phyloP scores from a whole-genome alignment of 306 rosid species.

The Dryas octopetala region DNA sequence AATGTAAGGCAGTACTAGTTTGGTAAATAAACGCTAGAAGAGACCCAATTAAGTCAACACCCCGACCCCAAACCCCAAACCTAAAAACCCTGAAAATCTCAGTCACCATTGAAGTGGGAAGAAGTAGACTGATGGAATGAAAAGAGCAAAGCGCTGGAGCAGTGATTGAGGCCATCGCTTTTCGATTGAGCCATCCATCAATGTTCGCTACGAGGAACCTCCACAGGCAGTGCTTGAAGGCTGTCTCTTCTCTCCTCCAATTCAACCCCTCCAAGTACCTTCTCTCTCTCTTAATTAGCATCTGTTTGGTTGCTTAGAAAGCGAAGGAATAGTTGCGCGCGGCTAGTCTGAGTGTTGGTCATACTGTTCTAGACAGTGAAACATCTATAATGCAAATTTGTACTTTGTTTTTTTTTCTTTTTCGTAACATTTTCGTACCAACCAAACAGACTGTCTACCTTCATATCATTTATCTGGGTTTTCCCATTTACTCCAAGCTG shows the following conservation, averaged over 20 bases:
- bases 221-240: slow-evolving; percentile 52
- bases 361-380: background rate
- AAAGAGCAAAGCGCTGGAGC: background rate
- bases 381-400: background rate
- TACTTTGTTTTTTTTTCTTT: background rate
- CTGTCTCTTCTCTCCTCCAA: slow-evolving; percentile 52
- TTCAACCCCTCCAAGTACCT: slow-evolving; percentile 51
- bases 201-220: slow-evolving; percentile 64
- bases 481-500: background rate
- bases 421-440: background rate
- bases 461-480: background rate
- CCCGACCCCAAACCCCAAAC: slow-evolving; percentile 20
- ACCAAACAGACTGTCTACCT: background rate
- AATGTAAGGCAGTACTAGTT: background rate
- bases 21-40: background rate
- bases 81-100: slow-evolving; percentile 42
- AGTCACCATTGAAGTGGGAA: slow-evolving; percentile 1
- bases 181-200: slow-evolving; percentile 19
- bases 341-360: background rate
- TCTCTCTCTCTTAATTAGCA: slow-evolving; percentile 6
- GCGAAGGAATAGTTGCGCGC: background rate
- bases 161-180: slow-evolving; percentile 10
- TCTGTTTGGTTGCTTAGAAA: slow-evolving; percentile 10
- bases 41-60: background rate
- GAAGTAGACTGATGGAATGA: background rate